These are phyloP conservation scores for Aspergillus terreus DNA, from an alignment of 2,329 filamentous ascomycete species.

Conservation along the genomic window DNA sequence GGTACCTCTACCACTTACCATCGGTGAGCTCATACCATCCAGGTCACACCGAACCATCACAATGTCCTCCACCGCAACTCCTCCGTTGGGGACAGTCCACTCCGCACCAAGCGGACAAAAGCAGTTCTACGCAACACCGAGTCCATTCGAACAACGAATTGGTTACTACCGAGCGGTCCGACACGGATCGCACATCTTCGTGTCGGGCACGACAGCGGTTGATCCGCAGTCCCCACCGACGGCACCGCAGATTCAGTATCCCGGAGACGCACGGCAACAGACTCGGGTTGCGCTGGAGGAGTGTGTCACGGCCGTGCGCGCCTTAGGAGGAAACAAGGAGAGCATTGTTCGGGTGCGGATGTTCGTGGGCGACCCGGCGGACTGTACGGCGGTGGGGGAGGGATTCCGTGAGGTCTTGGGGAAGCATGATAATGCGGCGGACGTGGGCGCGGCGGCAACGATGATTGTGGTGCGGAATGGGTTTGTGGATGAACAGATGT, in stretches of 20 bases:
- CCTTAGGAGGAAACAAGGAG: constrained; percentile 24
- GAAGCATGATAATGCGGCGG: constrained; percentile 14
- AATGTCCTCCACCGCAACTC: neutral
- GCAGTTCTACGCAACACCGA: neutral
- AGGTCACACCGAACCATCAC: neutral
- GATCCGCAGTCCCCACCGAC: constrained; percentile 26
- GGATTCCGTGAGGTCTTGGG: constrained; percentile 29
- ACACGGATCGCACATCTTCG: constrained; percentile 32
- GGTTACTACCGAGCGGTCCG: constrained; percentile 40
- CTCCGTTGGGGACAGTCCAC: neutral
- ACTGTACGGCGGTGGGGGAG: constrained; percentile 26
- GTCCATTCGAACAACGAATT: constrained; percentile 33
- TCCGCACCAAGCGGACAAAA: neutral
- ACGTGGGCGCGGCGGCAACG: constrained; percentile 31
- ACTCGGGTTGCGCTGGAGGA: constrained; percentile 22
- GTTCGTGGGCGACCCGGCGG: constrained; percentile 29
- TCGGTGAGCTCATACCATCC: too few relatives aligned
- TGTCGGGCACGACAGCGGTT: constrained; percentile 38
- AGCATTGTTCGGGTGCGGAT: constrained; percentile 21
- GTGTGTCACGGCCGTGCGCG: constrained; percentile 30
- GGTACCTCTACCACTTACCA: too few relatives aligned
- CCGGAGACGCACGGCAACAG: constrained; percentile 31
- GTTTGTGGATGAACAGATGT: constrained; percentile 35
- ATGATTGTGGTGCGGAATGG: constrained; percentile 37
- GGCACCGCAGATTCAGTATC: constrained; percentile 26